Evolutionary conservation across 225 moss, liverwort and hornwort genomes (phyloP), one percentile per base, ranked within the genome.

Genomic region (Thuidium tamariscinum): DNA sequence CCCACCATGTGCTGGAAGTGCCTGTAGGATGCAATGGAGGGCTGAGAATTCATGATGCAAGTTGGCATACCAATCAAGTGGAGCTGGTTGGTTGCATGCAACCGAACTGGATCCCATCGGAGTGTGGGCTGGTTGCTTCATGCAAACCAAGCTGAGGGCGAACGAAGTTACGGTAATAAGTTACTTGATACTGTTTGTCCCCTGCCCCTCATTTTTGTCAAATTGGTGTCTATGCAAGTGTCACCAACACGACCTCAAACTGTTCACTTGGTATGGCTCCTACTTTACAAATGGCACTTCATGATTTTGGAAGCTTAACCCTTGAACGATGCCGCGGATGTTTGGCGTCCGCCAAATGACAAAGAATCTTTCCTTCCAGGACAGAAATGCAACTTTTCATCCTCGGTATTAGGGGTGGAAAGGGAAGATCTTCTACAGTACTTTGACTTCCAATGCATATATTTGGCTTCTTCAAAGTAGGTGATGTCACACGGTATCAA

Each of bases 211-310:
- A 13, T 49, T 74, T 51, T 3, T 21, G 34, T 8, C 21, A 51
- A 34, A 74, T 34, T 51, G 74, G 74, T 34, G 74, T 49, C 20
- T 42, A 74, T 8, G 1, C 7, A 74, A 34, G 74, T 21, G 34
- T 51, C 74, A 74, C 8, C 7, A 19, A 4, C 5, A 11, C 3
- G 3, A 72, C 5, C 29, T 72, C 27, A 70, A 17, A 29, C 1
- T 39, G 7, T 11, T 4, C 0, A 21, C 16, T 21, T 37, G 11
- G 39, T 22, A 30, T 0, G 18, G 29, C 2, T 30, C 11, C 10
- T 18, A 19, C 19, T 72, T 48, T 26, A 48, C 18, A 48, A 72
- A 72, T 48, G 32, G 2, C 0, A 0, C 19, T 32, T 30, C 7
- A 2, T 11, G 48, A 48, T 48, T 48, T 11, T 19, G 41, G 16